Evolutionary conservation across 176 grass and related monocot genomes (phyloP).

Genomic region (Lolium perenne): DNA sequence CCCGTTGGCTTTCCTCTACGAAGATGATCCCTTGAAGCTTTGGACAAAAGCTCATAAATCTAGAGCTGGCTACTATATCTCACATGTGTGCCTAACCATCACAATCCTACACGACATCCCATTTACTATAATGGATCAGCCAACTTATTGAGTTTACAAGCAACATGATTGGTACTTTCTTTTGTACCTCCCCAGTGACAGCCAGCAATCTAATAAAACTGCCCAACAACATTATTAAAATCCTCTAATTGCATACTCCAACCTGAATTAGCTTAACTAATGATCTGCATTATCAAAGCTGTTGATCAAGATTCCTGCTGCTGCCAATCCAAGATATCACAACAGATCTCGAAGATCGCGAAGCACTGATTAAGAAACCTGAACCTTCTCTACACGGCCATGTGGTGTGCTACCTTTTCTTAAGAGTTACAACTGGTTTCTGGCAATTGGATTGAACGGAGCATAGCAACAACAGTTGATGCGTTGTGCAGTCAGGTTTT

Average conservation of each 20-base stretch:
- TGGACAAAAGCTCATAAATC: constrained; percentile 26
- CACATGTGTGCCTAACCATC: constrained; percentile 44
- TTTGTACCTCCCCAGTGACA: constrained; percentile 14
- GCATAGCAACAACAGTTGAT: constrained; percentile 10
- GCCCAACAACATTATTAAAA: constrained; percentile 2
- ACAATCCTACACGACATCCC: constrained; percentile 13
- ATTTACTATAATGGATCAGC: constrained; percentile 33
- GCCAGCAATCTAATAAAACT: constrained; percentile 16
- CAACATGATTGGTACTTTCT: constrained; percentile 43
- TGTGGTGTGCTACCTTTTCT: constrained; percentile 14
- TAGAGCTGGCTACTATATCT: constrained; percentile 9
- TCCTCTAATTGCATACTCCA: neutral
- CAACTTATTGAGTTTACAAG: constrained; percentile 17
- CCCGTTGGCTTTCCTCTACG: constrained; percentile 26
- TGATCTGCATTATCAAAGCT: constrained; percentile 35
- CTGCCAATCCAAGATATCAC: constrained; percentile 42
- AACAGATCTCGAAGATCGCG: constrained; percentile 43
- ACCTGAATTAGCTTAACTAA: constrained; percentile 36
- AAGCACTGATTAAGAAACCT: constrained; percentile 34
- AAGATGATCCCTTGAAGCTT: constrained; percentile 33
- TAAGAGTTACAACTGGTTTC: constrained; percentile 25
- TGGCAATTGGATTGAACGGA: constrained; percentile 9
- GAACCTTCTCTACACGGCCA: constrained; percentile 13
- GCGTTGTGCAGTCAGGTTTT: constrained; percentile 5
- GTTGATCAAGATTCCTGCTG: constrained; percentile 40